These are phyloP conservation scores for Cryptococcus sp. DNA, from an alignment of 1,284 basidiomycete species.

Conservation along the genomic window DNA sequence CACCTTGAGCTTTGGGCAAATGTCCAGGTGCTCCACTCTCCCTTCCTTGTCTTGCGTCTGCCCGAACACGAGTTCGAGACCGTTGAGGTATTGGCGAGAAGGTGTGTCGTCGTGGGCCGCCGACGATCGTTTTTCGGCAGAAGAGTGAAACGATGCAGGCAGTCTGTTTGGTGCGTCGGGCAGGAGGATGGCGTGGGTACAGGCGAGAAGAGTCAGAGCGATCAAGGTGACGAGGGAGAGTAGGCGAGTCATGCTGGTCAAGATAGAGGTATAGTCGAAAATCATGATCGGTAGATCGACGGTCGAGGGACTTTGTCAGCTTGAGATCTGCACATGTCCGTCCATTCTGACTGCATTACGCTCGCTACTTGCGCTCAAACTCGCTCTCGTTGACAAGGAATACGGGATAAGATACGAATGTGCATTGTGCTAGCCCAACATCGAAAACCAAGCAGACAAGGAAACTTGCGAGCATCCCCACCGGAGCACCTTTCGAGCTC, in stretches of 20 bases:
- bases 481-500: neutral
- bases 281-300: neutral
- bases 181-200: neutral
- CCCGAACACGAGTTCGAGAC: too few species aligned
- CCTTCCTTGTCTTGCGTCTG: neutral
- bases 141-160: neutral
- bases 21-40: neutral
- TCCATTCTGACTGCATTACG: too few species aligned
- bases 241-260: neutral
- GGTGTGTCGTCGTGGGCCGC: neutral
- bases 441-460: too few species aligned
- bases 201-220: neutral
- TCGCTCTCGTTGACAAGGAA: too few species aligned
- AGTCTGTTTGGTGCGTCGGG: neutral
- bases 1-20: conserved; percentile 21
- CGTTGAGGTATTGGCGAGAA: neutral
- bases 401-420: too few species aligned
- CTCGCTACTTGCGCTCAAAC: too few species aligned
- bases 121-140: neutral
- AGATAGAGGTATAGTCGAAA: neutral
- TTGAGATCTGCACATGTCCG: too few species aligned
- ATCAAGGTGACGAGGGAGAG: neutral
- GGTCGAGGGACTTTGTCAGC: too few species aligned
- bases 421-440: too few species aligned
- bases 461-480: too few species aligned